Percentiles rank a stretch among this genome's conserved stretches.
Conservation (phyloP, 2,329 filamentous ascomycete species). For the Dactylonectria macrodidyma region DNA sequence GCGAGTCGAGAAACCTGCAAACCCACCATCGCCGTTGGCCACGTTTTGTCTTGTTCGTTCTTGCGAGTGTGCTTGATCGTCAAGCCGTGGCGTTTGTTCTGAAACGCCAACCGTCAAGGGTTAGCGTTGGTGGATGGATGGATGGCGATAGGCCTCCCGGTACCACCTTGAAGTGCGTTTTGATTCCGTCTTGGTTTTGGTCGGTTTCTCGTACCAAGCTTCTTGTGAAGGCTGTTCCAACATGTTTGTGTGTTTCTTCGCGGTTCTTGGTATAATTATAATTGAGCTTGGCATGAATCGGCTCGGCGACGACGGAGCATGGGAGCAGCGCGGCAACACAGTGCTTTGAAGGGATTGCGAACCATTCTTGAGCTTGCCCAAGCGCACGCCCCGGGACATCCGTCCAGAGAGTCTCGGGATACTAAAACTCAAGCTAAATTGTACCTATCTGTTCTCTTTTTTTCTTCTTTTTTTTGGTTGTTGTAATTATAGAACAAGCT, state of each 20-base stretch:
- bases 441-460: too few relatives aligned
- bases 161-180: background rate
- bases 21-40: background rate
- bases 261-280: too few relatives aligned
- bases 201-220: background rate
- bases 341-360: too few relatives aligned
- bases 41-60: background rate
- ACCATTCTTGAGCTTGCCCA: too few relatives aligned
- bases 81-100: background rate
- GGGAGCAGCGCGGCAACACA: background rate
- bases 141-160: background rate
- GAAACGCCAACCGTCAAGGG: conserved; percentile 5
- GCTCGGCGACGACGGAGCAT: background rate
- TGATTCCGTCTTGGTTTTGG: background rate
- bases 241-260: background rate
- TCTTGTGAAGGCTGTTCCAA: too few relatives aligned
- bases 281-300: background rate
- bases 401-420: too few relatives aligned
- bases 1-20: conserved; percentile 4
- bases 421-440: too few relatives aligned
- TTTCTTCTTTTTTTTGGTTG: background rate
- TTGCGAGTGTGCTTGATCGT: conserved; percentile 4
- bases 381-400: too few relatives aligned
- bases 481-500: background rate
- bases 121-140: background rate